These are phyloP conservation scores for Lentinula detonsa DNA, from an alignment of 768 basidiomycete species.

Conservation along the genomic window DNA sequence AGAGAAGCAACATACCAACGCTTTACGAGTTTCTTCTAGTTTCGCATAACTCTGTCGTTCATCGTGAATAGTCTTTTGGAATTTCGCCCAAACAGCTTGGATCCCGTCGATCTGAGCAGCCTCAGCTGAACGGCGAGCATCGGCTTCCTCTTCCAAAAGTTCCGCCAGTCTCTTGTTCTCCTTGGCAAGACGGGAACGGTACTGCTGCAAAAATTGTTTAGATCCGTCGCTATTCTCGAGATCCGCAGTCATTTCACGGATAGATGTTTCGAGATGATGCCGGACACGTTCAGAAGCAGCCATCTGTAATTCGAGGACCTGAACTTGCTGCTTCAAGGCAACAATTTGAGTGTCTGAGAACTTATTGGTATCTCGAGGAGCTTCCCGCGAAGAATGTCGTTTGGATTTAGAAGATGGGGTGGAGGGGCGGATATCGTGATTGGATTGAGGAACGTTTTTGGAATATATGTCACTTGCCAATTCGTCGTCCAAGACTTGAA, in stretches of 20 bases:
- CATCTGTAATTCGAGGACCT: constrained; percentile 63
- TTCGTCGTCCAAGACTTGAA: constrained; percentile 55
- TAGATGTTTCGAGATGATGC: constrained; percentile 53
- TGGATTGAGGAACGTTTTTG: constrained; percentile 29
- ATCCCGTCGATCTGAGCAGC: constrained; percentile 59
- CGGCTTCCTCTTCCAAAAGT: constrained; percentile 55
- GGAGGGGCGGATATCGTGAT: constrained; percentile 39
- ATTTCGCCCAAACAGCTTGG: constrained; percentile 62
- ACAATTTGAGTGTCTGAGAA: constrained; percentile 43
- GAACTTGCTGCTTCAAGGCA: constrained; percentile 56
- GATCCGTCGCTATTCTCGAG: constrained; percentile 63
- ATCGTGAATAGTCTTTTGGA: constrained; percentile 49
- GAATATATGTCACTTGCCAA: constrained; percentile 43
- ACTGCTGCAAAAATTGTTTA: constrained; percentile 53
- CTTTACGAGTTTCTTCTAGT: constrained; percentile 66
- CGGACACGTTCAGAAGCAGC: constrained; percentile 61
- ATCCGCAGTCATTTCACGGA: constrained; percentile 55
- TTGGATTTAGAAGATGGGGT: constrained; percentile 30
- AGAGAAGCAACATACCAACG: constrained; percentile 40
- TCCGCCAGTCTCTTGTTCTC: constrained; percentile 53
- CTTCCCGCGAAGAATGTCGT: constrained; percentile 28
- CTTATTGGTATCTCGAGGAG: constrained; percentile 26
- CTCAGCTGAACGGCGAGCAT: constrained; percentile 55
- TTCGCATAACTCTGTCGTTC: constrained; percentile 59
- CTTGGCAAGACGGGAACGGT: constrained; percentile 46